Evolutionary conservation across 495 filamentous ascomycete species (phyloP).

Genomic region (Aspergillus diversus): DNA sequence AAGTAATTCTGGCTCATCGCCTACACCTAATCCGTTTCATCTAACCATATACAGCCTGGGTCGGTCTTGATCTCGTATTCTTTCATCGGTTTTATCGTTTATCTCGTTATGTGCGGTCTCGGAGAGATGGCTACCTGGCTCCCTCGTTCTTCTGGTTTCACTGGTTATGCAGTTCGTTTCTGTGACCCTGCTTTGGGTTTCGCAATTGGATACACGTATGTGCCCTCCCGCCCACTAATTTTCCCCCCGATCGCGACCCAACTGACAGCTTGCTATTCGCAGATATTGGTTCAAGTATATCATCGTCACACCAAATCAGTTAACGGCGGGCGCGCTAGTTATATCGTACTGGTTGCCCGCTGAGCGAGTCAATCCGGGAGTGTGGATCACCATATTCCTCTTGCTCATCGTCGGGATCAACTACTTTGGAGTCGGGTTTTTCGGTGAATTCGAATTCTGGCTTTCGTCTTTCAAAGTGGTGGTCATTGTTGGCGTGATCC

Average conservation of each 20-base stretch:
- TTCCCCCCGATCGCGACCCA: background rate
- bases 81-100: conserved; percentile 64
- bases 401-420: conserved; percentile 57
- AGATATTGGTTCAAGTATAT: conserved; percentile 67
- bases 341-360: conserved; percentile 69
- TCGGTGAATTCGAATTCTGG: conserved; percentile 85
- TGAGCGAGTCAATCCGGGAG: conserved; percentile 48
- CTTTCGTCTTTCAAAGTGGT: conserved; percentile 75
- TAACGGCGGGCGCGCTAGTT: conserved; percentile 78
- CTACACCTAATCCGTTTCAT: conserved; percentile 8
- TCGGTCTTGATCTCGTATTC: conserved; percentile 72
- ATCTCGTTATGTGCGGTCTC: conserved; percentile 65
- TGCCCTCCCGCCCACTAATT: background rate
- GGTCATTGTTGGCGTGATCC: conserved; percentile 68
- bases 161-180: conserved; percentile 65
- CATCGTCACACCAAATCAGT: conserved; percentile 79
- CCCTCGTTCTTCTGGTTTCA: conserved; percentile 62
- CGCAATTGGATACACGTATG: conserved; percentile 62
- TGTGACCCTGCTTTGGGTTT: conserved; percentile 71
- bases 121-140: conserved; percentile 74
- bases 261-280: conserved; percentile 5
- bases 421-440: conserved; percentile 65
- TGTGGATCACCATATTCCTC: conserved; percentile 60
- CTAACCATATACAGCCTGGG: conserved; percentile 56
- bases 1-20: conserved; percentile 24